Evolutionary conservation across 2,329 filamentous ascomycete species (phyloP).

Genomic region (Juglanconis juglandina): DNA sequence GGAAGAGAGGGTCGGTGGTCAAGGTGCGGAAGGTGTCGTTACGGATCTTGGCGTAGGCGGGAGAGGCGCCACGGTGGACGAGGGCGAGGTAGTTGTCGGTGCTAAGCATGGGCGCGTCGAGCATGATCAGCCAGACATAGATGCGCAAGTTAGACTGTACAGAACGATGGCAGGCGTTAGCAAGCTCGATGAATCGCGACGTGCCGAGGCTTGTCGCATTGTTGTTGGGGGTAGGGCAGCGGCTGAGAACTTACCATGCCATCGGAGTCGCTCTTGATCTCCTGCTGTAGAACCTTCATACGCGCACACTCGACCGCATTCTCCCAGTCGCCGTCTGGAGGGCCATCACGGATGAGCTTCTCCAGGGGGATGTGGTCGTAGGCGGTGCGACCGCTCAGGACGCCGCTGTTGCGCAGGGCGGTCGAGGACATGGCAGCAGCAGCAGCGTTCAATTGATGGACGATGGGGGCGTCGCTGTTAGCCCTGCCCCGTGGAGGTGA

Average conservation of each 20-base stretch:
- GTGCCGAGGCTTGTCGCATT: conserved; percentile 1
- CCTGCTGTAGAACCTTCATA: conserved; percentile 70
- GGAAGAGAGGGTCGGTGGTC: conserved; percentile 95
- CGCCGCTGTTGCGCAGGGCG: conserved; percentile 18
- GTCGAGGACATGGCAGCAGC: conserved; percentile 19
- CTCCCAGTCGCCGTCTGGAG: conserved; percentile 65
- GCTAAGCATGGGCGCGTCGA: conserved; percentile 78
- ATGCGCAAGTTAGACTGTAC: conserved; percentile 82
- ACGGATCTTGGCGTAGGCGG: conserved; percentile 93
- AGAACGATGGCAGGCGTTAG: not conserved
- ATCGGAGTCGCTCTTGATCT: conserved; percentile 71
- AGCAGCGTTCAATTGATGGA: conserved; percentile 21
- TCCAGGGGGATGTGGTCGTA: conserved; percentile 65
- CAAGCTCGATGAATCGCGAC: not conserved
- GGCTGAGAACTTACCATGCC: conserved; percentile 61
- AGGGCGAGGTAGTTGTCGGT: conserved; percentile 88
- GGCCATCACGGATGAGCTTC: conserved; percentile 74
- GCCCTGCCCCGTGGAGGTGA: conserved; percentile 56
- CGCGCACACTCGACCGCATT: conserved; percentile 68
- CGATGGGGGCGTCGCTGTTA: conserved; percentile 64
- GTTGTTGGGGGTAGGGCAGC: not conserved
- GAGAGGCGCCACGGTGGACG: conserved; percentile 88
- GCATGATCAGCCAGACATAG: conserved; percentile 92
- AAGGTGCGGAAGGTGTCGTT: conserved; percentile 98
- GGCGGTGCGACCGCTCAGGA: conserved; percentile 40